Evolutionary conservation across 169 alveolate species (phyloP), one percentile per base, ranked within the genome.

Genomic region (Ichthyophthirius multifiliis): DNA sequence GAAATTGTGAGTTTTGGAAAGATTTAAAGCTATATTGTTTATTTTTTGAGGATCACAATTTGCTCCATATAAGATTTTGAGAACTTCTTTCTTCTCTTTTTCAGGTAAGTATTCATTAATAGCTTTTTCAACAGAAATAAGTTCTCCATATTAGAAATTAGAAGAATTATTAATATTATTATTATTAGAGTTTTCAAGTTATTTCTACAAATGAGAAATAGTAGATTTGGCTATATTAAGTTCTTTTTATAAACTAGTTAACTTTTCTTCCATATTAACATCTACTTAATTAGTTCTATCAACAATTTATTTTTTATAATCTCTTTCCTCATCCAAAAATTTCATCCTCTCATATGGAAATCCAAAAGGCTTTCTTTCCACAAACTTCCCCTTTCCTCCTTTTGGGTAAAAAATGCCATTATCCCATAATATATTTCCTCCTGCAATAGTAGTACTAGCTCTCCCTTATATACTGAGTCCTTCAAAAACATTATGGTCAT

Each of bases 401-500:
- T 35, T n/a, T 32, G 81, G 63, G 31, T 37, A 55, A 23, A 85
- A 18, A 0, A 34, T 71, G 1, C 77, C 84, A 31, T 77, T 81
- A 13, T 85, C 84, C 65, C 37, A 85, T 13, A 80, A 83, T 32
- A 85, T 71, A 30, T 48, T 41, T 18, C 90, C 90, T 0, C 55
- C 77, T 23, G 55, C 75, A 20, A 85, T 43, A 30, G 90, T 85
- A 23, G 79, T 78, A 39, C 45, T 13, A 43, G 87, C 39, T 16
- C 46, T 47, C 9, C 86, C 90, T 9, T 65, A 67, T 10, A 75
- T 75, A n/a, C 74, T 45, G 67, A 76, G 43, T 4, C 90, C 90
- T 73, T 85, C 90, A 48, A 85, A 85, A 10, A 85, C 75, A 62
- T 85, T 85, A 35, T 34, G 32, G 32, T 85, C 90, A 2, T 65